phyloP scores from a whole-genome alignment of 1,284 basidiomycete genomes.

The Lentinus polychrous region DNA sequence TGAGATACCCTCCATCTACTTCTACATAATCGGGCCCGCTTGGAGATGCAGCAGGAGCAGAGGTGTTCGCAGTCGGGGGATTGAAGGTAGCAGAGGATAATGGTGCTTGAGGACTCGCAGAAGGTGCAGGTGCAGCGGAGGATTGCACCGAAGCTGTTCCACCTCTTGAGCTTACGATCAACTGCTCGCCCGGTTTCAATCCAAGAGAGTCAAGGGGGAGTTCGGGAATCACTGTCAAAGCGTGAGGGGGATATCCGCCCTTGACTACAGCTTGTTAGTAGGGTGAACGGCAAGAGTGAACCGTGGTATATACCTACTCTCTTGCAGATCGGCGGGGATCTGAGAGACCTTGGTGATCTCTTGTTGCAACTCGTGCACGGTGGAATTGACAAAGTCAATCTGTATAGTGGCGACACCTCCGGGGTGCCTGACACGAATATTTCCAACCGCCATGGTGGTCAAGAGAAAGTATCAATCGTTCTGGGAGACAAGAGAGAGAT shows the following conservation, averaged over 20 bases:
- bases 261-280: constrained; percentile 49
- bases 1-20: constrained; percentile 54
- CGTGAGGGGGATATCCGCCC: constrained; percentile 76
- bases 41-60: constrained; percentile 10
- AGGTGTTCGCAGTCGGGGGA: constrained; percentile 12
- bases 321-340: constrained; percentile 72
- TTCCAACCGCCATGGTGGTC: constrained; percentile 37
- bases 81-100: constrained; percentile 8
- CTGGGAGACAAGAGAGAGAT: not conserved
- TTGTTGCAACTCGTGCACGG: constrained; percentile 68
- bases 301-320: constrained; percentile 44
- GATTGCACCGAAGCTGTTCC: constrained; percentile 7
- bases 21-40: constrained; percentile 50
- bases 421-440: constrained; percentile 73
- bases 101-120: constrained; percentile 10
- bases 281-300: constrained; percentile 3
- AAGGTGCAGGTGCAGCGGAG: constrained; percentile 10
- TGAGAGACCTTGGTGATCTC: constrained; percentile 60
- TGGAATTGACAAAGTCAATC: constrained; percentile 54
- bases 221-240: constrained; percentile 64
- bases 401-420: constrained; percentile 77
- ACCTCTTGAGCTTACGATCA: constrained; percentile 62
- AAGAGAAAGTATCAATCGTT: not conserved
- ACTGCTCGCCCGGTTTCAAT: constrained; percentile 71
- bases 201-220: constrained; percentile 72